Evolutionary conservation across 176 grass and related monocot species (phyloP), one percentile per base, ranked within the genome.

Genomic region (Oryza coarctata): DNA sequence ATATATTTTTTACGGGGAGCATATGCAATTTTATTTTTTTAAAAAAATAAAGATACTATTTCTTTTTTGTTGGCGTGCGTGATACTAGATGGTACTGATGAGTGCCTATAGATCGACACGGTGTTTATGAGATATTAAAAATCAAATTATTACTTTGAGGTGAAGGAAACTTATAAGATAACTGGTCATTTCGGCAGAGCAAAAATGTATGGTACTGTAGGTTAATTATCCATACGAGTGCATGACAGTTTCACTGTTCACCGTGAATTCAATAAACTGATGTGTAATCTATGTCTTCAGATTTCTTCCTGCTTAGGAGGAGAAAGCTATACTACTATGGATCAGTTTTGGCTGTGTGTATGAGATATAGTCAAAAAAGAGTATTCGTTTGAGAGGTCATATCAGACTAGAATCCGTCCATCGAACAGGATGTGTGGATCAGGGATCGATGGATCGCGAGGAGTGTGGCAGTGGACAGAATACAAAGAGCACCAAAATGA

Each of bases 351-450:
- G 18, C 2, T 55, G 6, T 8, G 49, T 55, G 18, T 15, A 27
- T 34, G 20, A 17, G 20, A 9, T 40, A 52, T 30, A 68, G 43
- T 68, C 30, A 36, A 52, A 55, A 7, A 55, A 22, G 18, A 40
- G 80, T 29, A 88, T 77, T 84, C 76, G 69, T 76, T 74, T 68
- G 91, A 90, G 43, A 76, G 34, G 82, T 85, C 87, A 62, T 65
- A 76, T 85, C 85, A 85, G 57, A 84, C 65, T 47, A 87, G 73
- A 82, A 82, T 80, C 14, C 22, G 82, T 83, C 29, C 55, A 76
- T 74, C 25, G 62, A 25, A 55, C 41, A 31, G 61, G 47, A n/a
- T n/a, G 69, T 15, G 70, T 63, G 68, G 26, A 55, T 74, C 86
- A 78, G 43, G 36, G 5, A 50, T 20, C 15, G 17, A 20, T 7